Conservation (phyloP, 768 basidiomycete genomes). For the Pleurotus eryngii region DNA sequence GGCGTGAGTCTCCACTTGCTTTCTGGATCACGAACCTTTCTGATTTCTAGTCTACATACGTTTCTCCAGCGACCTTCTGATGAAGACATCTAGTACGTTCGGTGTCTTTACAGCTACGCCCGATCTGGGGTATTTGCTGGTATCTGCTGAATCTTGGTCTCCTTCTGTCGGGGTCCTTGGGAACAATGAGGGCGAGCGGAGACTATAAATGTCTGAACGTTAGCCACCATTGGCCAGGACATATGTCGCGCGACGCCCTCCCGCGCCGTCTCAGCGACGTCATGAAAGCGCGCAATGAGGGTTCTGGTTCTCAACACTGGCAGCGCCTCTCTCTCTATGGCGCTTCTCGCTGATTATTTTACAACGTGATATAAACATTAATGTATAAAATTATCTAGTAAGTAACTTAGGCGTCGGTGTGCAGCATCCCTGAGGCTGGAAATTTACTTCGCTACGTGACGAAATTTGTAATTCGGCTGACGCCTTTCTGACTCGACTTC, state of each 20-base stretch:
- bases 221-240: neutral
- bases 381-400: too few relatives aligned
- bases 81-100: neutral
- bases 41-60: neutral
- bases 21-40: too few relatives aligned
- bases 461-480: too few relatives aligned
- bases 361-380: too few relatives aligned
- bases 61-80: conserved; percentile 6
- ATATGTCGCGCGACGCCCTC: neutral
- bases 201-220: neutral
- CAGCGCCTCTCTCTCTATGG: neutral
- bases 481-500: too few relatives aligned
- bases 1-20: too few relatives aligned
- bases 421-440: too few relatives aligned
- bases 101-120: neutral
- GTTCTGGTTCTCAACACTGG: neutral
- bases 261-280: neutral
- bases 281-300: neutral
- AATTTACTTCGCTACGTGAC: too few relatives aligned
- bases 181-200: neutral
- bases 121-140: neutral
- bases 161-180: neutral
- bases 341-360: too few relatives aligned
- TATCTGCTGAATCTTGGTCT: neutral
- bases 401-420: too few relatives aligned